These are phyloP conservation scores for Talaromyces funiculosus DNA, from an alignment of 2,329 filamentous ascomycete genomes.

Conservation along the genomic window DNA sequence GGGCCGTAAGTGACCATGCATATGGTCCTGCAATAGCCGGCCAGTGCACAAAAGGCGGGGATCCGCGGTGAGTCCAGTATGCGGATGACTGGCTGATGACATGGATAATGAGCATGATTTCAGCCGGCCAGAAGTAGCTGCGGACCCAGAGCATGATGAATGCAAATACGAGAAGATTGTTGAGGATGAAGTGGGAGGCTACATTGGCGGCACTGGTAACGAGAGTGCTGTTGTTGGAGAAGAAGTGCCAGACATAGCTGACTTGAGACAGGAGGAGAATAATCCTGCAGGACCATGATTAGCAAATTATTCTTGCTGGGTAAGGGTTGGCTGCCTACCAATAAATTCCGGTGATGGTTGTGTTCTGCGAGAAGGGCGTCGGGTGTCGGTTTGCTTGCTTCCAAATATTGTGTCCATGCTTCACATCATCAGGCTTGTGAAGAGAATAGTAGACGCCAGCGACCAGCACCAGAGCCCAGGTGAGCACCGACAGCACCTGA, in stretches of 20 bases:
- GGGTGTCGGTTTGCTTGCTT: slow-evolving; percentile 61
- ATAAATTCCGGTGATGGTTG: slow-evolving; percentile 61
- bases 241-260: slow-evolving; percentile 71
- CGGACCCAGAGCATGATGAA: slow-evolving; percentile 81
- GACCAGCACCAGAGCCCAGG: slow-evolving; percentile 69
- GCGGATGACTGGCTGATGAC: slow-evolving; percentile 72
- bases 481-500: slow-evolving; percentile 67
- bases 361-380: slow-evolving; percentile 72
- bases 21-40: slow-evolving; percentile 71
- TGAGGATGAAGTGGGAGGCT: slow-evolving; percentile 75
- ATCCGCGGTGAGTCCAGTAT: slow-evolving; percentile 73
- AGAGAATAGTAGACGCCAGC: slow-evolving; percentile 70
- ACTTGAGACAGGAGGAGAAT: slow-evolving; percentile 69
- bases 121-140: slow-evolving; percentile 67
- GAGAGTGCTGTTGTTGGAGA: slow-evolving; percentile 57
- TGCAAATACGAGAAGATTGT: slow-evolving; percentile 75
- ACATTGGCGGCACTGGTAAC: slow-evolving; percentile 69
- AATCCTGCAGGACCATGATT: slow-evolving; percentile 46
- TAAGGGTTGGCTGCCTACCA: slow-evolving; percentile 50
- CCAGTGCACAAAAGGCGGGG: slow-evolving; percentile 69
- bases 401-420: slow-evolving; percentile 63
- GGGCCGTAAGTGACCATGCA: slow-evolving; percentile 77
- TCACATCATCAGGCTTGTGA: slow-evolving; percentile 58
- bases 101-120: slow-evolving; percentile 71
- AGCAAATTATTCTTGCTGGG: background rate